Percentiles rank a stretch among this genome's conserved stretches.
phyloP scores from a whole-genome alignment of 352 stramenopile genomes.

The Globisporangium radiosum region DNA sequence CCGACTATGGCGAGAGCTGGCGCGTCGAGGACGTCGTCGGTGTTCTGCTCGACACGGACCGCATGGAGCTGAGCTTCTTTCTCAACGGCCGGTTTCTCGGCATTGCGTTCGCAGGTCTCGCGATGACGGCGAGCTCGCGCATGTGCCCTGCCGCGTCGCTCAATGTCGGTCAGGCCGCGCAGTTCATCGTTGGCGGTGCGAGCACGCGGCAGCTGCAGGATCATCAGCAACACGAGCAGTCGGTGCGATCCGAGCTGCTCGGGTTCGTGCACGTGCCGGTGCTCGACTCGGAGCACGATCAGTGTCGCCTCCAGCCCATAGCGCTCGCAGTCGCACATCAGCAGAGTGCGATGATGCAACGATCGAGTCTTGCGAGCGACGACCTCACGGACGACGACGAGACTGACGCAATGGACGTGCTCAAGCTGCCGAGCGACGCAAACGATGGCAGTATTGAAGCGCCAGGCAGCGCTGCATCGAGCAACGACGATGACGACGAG shows the following conservation, averaged over 20 bases:
- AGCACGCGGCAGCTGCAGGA: background rate
- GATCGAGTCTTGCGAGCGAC: slow-evolving; percentile 10
- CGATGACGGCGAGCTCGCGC: slow-evolving; percentile 29
- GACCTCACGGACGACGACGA: slow-evolving; percentile 1
- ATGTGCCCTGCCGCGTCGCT: slow-evolving; percentile 83
- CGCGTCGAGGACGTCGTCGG: slow-evolving; percentile 77
- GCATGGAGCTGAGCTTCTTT: slow-evolving; percentile 83
- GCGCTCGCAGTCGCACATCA: slow-evolving; percentile 16
- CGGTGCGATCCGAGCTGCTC: background rate
- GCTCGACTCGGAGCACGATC: slow-evolving; percentile 32
- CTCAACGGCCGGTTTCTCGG: slow-evolving; percentile 89
- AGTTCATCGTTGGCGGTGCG: slow-evolving; percentile 73
- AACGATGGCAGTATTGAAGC: background rate
- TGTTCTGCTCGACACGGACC: slow-evolving; percentile 81
- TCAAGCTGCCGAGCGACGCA: background rate
- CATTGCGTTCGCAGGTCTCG: slow-evolving; percentile 63
- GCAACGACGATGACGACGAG: too few relatives aligned
- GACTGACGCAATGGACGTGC: background rate
- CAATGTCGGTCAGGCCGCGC: slow-evolving; percentile 71
- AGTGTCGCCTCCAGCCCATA: slow-evolving; percentile 35
- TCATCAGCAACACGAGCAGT: background rate
- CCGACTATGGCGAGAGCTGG: slow-evolving; percentile 85
- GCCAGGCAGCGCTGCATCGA: too few relatives aligned
- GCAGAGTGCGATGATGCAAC: background rate
- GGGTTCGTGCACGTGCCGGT: slow-evolving; percentile 31